Conservation (phyloP, 805 yeast genomes). For the Jamesozyma jinghongensis region DNA sequence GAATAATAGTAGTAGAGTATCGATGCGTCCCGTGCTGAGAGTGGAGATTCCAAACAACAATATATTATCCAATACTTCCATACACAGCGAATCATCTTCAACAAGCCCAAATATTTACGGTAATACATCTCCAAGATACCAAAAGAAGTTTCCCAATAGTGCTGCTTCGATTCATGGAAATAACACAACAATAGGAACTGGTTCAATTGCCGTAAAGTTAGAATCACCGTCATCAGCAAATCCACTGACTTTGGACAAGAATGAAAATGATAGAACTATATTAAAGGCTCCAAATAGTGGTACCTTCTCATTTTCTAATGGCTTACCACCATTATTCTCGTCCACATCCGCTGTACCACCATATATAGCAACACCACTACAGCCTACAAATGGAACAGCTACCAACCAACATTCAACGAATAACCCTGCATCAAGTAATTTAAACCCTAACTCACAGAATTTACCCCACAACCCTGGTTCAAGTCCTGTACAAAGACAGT, state of each 20-base stretch:
- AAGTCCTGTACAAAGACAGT: slow-evolving; percentile 14
- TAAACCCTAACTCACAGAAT: too few species aligned
- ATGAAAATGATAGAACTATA: neutral
- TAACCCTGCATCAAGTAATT: slow-evolving; percentile 4
- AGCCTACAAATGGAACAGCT: slow-evolving; percentile 20
- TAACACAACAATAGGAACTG: neutral
- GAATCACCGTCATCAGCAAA: slow-evolving; percentile 1
- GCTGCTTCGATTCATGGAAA: too few species aligned
- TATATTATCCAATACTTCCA: slow-evolving; percentile 20
- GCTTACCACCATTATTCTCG: slow-evolving; percentile 24
- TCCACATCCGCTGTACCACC: slow-evolving; percentile 27
- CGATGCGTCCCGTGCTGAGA: slow-evolving; percentile 46
- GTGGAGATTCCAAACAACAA: slow-evolving; percentile 54
- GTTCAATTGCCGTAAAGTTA: neutral
- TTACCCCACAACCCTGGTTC: too few species aligned
- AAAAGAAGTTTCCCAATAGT: slow-evolving; percentile 1
- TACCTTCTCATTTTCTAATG: slow-evolving; percentile 9
- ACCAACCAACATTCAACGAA: slow-evolving; percentile 5
- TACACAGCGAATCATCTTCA: slow-evolving; percentile 29
- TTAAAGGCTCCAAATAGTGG: slow-evolving; percentile 2
- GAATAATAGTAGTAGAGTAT: neutral
- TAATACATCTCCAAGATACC: slow-evolving; percentile 4
- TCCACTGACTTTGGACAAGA: slow-evolving; percentile 5
- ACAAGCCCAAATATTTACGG: slow-evolving; percentile 25
- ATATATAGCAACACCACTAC: slow-evolving; percentile 30